Percentiles rank a stretch among this genome's conserved stretches.
Conservation (phyloP, 352 stramenopile genomes). For the Aphanomyces astaci region DNA sequence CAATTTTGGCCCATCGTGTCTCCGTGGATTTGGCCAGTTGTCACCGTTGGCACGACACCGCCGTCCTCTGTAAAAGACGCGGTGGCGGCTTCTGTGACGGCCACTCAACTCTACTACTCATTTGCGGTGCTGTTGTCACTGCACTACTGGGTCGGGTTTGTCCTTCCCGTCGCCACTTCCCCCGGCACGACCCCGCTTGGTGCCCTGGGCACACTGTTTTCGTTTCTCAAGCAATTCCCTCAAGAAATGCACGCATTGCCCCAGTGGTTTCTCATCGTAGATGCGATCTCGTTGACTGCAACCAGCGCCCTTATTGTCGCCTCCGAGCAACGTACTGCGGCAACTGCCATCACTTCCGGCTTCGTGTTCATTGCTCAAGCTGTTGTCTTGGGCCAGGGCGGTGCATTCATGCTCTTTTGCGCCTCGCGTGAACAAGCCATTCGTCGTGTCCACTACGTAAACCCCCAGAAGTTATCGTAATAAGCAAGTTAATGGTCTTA, state of each 20-base stretch:
- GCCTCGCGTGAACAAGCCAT: neutral
- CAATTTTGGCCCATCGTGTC: conserved; percentile 1
- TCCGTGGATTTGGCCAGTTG: neutral
- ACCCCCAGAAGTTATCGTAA: neutral
- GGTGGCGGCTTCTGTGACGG: neutral
- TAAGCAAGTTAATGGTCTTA: too few species aligned
- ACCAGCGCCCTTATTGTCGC: neutral
- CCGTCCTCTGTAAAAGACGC: neutral
- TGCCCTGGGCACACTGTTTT: neutral
- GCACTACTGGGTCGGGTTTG: neutral
- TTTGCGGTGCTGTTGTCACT: neutral
- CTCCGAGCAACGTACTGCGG: neutral
- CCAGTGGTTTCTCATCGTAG: neutral
- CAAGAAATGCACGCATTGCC: neutral
- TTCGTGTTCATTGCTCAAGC: neutral
- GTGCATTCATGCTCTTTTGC: conserved; percentile 3
- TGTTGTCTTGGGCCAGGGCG: neutral
- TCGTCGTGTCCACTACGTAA: neutral
- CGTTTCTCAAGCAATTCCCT: neutral
- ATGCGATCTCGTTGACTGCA: neutral
- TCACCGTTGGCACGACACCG: neutral
- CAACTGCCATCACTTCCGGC: neutral
- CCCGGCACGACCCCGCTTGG: neutral
- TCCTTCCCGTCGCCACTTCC: neutral
- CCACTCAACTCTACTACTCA: neutral